Evolutionary conservation across 495 filamentous ascomycete genomes (phyloP).

Genomic region (Aspergillus bridgeri): DNA sequence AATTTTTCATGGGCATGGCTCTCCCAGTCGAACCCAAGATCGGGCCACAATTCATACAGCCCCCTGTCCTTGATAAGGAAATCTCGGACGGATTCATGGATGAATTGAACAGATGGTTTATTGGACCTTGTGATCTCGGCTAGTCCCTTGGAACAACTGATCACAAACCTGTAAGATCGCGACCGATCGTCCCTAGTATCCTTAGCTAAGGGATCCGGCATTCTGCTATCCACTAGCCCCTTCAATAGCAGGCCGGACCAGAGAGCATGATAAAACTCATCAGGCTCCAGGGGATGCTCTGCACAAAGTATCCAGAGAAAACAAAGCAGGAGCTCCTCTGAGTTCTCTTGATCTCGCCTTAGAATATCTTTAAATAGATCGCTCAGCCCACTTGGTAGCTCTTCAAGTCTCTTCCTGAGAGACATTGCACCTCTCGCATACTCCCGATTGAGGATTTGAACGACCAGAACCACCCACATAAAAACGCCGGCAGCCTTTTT

Average conservation of each 20-base stretch:
- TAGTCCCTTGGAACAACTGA: slow-evolving; percentile 42
- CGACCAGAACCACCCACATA: slow-evolving; percentile 47
- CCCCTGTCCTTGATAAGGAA: slow-evolving; percentile 41
- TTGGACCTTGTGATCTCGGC: slow-evolving; percentile 33
- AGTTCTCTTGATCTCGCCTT: slow-evolving; percentile 23
- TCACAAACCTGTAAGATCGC: slow-evolving; percentile 26
- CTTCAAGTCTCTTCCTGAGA: slow-evolving; percentile 25
- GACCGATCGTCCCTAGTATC: slow-evolving; percentile 4
- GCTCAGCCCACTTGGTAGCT: slow-evolving; percentile 32
- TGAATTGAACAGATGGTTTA: slow-evolving; percentile 39
- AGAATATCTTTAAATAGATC: slow-evolving; percentile 42
- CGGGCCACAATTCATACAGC: slow-evolving; percentile 31
- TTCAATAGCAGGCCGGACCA: slow-evolving; percentile 16
- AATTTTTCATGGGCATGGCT: slow-evolving; percentile 32
- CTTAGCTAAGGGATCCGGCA: slow-evolving; percentile 4
- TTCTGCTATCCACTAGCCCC: slow-evolving; percentile 11
- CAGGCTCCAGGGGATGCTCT: slow-evolving; percentile 22
- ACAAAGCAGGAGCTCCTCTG: slow-evolving; percentile 28
- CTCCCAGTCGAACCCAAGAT: slow-evolving; percentile 19
- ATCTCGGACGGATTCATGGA: slow-evolving; percentile 47
- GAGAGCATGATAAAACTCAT: slow-evolving; percentile 35
- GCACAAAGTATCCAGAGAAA: slow-evolving; percentile 39
- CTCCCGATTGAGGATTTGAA: slow-evolving; percentile 43
- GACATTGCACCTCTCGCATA: slow-evolving; percentile 21
- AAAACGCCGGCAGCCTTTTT: slow-evolving; percentile 44